Evolutionary conservation across 1,139 yeast genomes (phyloP), one percentile per base, ranked within the genome.

Genomic region (Diutina sp.): DNA sequence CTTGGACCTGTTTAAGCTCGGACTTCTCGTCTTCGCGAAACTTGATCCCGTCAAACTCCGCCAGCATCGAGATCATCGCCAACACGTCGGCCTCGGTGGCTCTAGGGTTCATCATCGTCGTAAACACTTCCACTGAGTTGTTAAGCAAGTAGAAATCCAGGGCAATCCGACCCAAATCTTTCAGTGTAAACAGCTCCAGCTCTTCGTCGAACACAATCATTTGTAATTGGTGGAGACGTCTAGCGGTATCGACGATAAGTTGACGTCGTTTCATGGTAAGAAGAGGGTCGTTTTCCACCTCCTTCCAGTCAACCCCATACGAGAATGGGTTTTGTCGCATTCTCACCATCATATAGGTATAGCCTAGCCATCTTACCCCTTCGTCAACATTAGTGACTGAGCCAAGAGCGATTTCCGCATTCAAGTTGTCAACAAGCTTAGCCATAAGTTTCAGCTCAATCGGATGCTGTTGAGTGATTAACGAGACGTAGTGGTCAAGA

Each of bases 351-450:
- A 95, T 77, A 65, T 93, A 95, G 0, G 99, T 95, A 64, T 95
- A 95, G 1, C 99, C 98, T 16, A 95, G 75, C 99, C 99, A 95
- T 62, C 87, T 90, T 1, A 95, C 86, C 58, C 93, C 99, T 71
- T 95, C 99, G 52, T 89, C 96, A 7, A 93, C 83, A 65, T 87
- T 91, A 0, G 98, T 90, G 2, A 95, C 99, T 0, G 96, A 90
- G 0, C 99, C 99, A 35, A 93, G 71, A 0, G 98, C 86, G 29
- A 95, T 90, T 67, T 95, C 99, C 0, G 99, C 99, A 68, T 95
- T 95, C 65, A 95, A 75, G 62, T 91, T 91, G 68, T 95, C 99
- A 16, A 88, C 91, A 45, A 95, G 69, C 64, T 88, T 90, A 0
- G 82, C 85, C 58, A 84, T 78, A 55, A 95, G 73, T 59, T 84